These are phyloP conservation scores for Sugiyamaella neomexicana DNA, from an alignment of 1,139 yeast genomes.

Conservation along the genomic window DNA sequence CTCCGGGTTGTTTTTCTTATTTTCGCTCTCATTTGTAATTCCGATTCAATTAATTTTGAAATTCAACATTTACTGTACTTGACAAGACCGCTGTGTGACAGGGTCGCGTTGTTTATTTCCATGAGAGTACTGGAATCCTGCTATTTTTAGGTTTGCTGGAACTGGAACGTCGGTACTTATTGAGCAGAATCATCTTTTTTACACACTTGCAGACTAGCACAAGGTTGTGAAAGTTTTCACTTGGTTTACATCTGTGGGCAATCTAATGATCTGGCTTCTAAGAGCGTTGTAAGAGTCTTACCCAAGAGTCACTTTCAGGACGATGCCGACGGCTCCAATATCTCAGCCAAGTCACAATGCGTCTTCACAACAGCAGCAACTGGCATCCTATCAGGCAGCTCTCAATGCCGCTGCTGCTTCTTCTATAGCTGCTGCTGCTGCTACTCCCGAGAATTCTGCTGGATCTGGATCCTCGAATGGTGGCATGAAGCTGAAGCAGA, in stretches of 20 bases:
- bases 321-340: conserved; percentile 7
- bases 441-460: not conserved
- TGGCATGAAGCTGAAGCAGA: conserved; percentile 11
- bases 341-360: conserved; percentile 7
- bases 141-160: not conserved
- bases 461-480: conserved; percentile 3
- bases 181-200: not conserved
- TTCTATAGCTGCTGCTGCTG: conserved; percentile 6
- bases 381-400: conserved; percentile 9
- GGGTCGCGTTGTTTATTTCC: not conserved
- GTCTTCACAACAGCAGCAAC: conserved; percentile 5
- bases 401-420: conserved; percentile 13
- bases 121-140: not conserved
- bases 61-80: too few relatives aligned
- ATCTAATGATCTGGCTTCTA: not conserved
- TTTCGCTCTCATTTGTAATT: too few relatives aligned
- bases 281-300: not conserved
- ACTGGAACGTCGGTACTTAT: not conserved
- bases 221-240: not conserved
- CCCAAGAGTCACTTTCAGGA: not conserved
- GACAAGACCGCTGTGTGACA: not conserved
- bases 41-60: not conserved
- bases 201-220: not conserved
- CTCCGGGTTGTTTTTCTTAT: too few relatives aligned
- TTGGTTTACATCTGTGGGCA: too few relatives aligned